Conservation (phyloP, 192 early-diverging fungal genomes). For the Jimgerdemannia flammicorona region DNA sequence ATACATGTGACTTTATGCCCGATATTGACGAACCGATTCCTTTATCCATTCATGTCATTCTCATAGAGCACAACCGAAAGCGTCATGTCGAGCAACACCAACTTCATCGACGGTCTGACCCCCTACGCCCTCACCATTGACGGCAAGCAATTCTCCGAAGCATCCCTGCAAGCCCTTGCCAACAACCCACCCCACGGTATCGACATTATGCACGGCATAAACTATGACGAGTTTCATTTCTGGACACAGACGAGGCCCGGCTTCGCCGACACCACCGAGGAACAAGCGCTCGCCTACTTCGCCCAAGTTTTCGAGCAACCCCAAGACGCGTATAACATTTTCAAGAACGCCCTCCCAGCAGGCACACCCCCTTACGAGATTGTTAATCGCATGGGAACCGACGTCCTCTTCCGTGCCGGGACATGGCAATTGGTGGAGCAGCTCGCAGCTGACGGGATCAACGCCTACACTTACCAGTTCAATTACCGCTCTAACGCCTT, state of each 20-base stretch:
- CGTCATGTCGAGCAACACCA: constrained; percentile 14
- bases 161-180: not conserved
- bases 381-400: constrained; percentile 16
- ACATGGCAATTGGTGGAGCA: constrained; percentile 16
- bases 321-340: constrained; percentile 16
- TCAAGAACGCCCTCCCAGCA: constrained; percentile 12
- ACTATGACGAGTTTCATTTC: constrained; percentile 20
- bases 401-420: constrained; percentile 14
- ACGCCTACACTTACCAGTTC: constrained; percentile 16
- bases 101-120: constrained; percentile 18
- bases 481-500: constrained; percentile 24
- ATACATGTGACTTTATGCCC: too few species aligned
- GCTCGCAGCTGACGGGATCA: constrained; percentile 4
- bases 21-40: too few species aligned
- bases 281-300: constrained; percentile 17
- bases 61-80: not conserved
- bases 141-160: not conserved
- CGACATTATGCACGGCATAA: constrained; percentile 15
- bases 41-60: too few species aligned
- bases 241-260: constrained; percentile 13
- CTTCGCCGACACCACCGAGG: constrained; percentile 1
- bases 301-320: constrained; percentile 12
- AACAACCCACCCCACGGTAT: constrained; percentile 2
- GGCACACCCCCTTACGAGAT: constrained; percentile 11
- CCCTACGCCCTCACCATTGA: constrained; percentile 10